A percentile compares a stretch with the other conserved stretches of the same genome.
Conservation (phyloP, 371 early-diverging fungal species). For the Rhizomucor miehei region DNA sequence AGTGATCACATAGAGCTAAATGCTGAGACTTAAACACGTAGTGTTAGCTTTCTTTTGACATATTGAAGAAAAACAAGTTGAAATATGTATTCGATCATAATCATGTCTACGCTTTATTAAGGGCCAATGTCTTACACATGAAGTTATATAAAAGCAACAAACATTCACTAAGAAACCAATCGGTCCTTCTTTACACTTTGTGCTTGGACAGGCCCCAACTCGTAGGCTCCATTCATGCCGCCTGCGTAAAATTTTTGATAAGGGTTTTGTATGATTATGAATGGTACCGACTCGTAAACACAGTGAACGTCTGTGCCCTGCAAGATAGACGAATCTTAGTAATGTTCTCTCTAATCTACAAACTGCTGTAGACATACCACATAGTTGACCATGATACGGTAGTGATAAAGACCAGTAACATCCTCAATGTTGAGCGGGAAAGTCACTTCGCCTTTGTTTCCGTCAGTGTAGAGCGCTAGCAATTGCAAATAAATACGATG, state of each 20-base stretch:
- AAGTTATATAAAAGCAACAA: too few species aligned
- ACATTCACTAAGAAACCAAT: too few species aligned
- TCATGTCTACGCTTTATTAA: too few species aligned
- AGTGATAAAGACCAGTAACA: constrained; percentile 21
- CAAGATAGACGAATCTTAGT: background rate
- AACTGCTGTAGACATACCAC: constrained; percentile 8
- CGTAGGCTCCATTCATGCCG: constrained; percentile 8
- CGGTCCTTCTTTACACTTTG: too few species aligned
- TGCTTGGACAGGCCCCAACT: background rate
- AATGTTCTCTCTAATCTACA: background rate
- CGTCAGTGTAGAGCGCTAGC: constrained; percentile 20
- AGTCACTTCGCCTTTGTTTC: constrained; percentile 15
- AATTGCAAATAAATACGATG: too few species aligned
- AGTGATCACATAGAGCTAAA: too few species aligned
- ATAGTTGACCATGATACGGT: constrained; percentile 33
- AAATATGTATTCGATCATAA: too few species aligned
- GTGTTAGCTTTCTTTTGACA: too few species aligned
- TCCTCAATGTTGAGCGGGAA: constrained; percentile 23
- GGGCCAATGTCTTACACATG: too few species aligned
- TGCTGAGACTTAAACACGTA: too few species aligned
- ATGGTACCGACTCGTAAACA: constrained; percentile 27
- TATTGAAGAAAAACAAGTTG: too few species aligned
- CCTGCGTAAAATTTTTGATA: constrained; percentile 12
- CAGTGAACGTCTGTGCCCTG: constrained; percentile 24
- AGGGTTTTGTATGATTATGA: constrained; percentile 25